Conservation (phyloP, 1,284 basidiomycete genomes). For the Ceratobasidium sp. region DNA sequence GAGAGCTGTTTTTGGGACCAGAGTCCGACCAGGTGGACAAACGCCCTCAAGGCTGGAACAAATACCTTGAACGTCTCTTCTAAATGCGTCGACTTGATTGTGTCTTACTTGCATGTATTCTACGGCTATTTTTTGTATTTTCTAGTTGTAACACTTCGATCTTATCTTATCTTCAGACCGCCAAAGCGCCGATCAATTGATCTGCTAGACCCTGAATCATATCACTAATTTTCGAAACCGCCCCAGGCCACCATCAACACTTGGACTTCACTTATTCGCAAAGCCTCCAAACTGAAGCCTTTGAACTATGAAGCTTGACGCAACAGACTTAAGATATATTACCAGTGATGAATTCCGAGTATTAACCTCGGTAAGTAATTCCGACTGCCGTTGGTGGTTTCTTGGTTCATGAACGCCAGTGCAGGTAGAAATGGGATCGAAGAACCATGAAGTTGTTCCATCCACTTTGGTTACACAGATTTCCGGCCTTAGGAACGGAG, state of each 20-base stretch:
- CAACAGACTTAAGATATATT: slow-evolving; percentile 94
- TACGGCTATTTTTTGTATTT: slow-evolving; percentile 7
- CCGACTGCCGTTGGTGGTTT: background rate
- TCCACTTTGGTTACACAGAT: slow-evolving; percentile 90
- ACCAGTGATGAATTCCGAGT: slow-evolving; percentile 95
- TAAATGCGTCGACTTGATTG: background rate
- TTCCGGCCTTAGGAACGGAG: slow-evolving; percentile 89
- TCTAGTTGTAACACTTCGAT: slow-evolving; percentile 9
- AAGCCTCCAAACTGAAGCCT: background rate
- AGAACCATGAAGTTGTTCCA: slow-evolving; percentile 97
- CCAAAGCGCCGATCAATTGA: slow-evolving; percentile 33
- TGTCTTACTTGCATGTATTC: background rate
- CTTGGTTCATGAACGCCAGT: background rate
- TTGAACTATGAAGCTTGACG: slow-evolving; percentile 88
- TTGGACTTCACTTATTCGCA: background rate
- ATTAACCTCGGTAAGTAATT: slow-evolving; percentile 83
- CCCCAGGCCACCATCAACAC: slow-evolving; percentile 23
- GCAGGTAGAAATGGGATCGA: slow-evolving; percentile 97
- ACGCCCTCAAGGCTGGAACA: slow-evolving; percentile 17
- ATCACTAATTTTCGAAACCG: slow-evolving; percentile 35
- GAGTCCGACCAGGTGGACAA: slow-evolving; percentile 15
- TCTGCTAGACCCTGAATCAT: slow-evolving; percentile 5
- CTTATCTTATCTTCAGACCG: slow-evolving; percentile 31
- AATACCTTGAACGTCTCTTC: slow-evolving; percentile 27
- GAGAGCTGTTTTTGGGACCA: slow-evolving; percentile 34